Conservation (phyloP, 2,329 filamentous ascomycete species). For the Purpureocillium lavendulum region DNA sequence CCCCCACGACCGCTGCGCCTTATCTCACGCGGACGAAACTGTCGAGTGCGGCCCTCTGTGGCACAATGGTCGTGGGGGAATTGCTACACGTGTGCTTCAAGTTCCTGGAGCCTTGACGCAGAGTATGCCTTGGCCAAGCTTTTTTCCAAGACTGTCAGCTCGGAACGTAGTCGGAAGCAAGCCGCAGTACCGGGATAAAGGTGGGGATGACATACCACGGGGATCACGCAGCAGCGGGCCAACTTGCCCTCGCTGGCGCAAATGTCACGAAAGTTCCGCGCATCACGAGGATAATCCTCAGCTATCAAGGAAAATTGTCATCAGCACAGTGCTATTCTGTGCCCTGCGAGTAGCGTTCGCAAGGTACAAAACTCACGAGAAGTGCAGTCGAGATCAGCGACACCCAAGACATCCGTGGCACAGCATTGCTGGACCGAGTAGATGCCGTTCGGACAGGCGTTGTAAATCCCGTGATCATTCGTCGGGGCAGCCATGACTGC, state of each 20-base stretch:
- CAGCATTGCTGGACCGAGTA: conserved; percentile 9
- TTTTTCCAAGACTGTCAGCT: too few species aligned
- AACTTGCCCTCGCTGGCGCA: conserved; percentile 2
- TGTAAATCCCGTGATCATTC: not conserved
- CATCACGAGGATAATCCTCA: not conserved
- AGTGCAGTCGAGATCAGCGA: conserved; percentile 7
- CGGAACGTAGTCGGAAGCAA: too few species aligned
- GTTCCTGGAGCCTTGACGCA: not conserved
- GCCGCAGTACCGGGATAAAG: too few species aligned
- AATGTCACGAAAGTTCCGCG: not conserved
- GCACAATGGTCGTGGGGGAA: too few species aligned
- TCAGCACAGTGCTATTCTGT: too few species aligned
- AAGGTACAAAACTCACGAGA: too few species aligned
- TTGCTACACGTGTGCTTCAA: too few species aligned
- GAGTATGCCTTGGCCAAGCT: conserved; percentile 4
- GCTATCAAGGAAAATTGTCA: not conserved
- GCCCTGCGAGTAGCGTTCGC: too few species aligned
- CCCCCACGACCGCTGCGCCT: too few species aligned
- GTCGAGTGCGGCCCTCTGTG: too few species aligned
- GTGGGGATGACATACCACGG: conserved; percentile 9
- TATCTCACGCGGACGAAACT: too few species aligned
- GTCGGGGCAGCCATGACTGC: conserved; percentile 7
- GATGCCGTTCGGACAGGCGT: conserved; percentile 4
- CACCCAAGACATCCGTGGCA: conserved; percentile 6
- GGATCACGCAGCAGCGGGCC: conserved; percentile 6